A percentile compares a stretch with the other conserved stretches of the same genome.
Conservation (phyloP, 345 rosid genomes). For the Mangifera indica region DNA sequence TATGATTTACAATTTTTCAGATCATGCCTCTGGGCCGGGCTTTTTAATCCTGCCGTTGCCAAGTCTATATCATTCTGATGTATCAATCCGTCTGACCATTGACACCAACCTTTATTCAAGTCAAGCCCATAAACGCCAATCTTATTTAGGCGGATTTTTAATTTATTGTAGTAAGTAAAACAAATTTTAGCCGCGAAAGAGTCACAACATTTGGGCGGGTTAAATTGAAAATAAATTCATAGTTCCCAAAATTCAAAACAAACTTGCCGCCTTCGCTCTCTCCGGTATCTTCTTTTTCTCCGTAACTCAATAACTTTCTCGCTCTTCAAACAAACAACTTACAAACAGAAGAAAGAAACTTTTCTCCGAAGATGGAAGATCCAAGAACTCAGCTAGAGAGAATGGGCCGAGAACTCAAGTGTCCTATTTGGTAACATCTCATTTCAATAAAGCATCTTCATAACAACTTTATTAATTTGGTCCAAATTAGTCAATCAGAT, state of each 20-base stretch:
- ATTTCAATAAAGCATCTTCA: background rate
- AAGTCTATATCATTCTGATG: no score
- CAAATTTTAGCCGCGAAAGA: slow-evolving; percentile 1
- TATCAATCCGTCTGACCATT: no score
- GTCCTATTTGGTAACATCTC: slow-evolving; percentile 72
- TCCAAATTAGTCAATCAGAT: no score
- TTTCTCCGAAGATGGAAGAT: slow-evolving; percentile 52
- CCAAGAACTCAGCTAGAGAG: slow-evolving; percentile 57
- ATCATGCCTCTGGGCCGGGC: no score
- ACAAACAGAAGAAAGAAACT: background rate
- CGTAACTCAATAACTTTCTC: background rate
- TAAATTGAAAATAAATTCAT: background rate
- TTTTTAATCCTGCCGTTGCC: no score
- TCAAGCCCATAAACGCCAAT: no score
- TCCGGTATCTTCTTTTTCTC: background rate
- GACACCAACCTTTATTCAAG: no score
- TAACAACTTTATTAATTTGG: background rate
- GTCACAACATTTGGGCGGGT: no score
- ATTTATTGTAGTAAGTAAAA: no score
- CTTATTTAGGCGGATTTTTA: no score
- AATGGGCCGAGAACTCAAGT: slow-evolving; percentile 94
- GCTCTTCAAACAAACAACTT: background rate
- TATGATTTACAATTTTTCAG: no score
- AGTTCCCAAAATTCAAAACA: background rate
- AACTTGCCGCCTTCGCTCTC: slow-evolving; percentile 1